Base-by-base conservation (phyloP, 495 filamentous ascomycete genomes). In the Xylaria grammica region DNA sequence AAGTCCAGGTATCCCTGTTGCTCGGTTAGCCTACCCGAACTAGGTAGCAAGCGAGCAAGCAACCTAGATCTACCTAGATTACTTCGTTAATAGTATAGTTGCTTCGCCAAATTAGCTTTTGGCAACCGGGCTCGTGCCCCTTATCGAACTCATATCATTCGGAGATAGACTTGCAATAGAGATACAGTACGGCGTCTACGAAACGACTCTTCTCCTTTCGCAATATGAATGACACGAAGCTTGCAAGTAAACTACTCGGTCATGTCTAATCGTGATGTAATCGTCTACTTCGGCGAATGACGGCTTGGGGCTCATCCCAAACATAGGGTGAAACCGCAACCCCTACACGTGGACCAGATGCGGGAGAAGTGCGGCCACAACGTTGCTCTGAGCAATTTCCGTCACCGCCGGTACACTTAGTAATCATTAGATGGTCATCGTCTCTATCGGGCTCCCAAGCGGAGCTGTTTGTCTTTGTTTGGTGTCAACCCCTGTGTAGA, bases 301-400 rank as follows among this genome's bases (percentile, higher is more conserved):
- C 19, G 19, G 9, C 26, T 57, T 45, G 17, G 52, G 36, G 10
- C 26, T 22, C 27, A 24, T 11, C 40, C 40, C 56, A 48, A 59
- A 59, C 40, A 32, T 59, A 32, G 56, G 56, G 27, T 59, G 56
- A 59, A 59, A 59, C 56, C 17, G n/a, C 19, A 59, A 48, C 40
- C 56, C 56, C 56, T 48, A 32, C 56, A 24, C 19, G 29, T 42
- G 54, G 27, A 15, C 54, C 38, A 46, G 38, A 17, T 48, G 42
- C 27, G 42, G 56, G 17, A 48, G 32, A 48, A 20, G 20, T 22
- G 40, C 27, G 11, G n/a, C 13, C 20, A 42, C 22, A 6, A 11
- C 34, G 36, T 10, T 20, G 24, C 38, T 45, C 26, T 19, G 17
- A 27, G 24, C 10, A 22, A n/a, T 40, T 40, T 34, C 15, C 40